phyloP scores from a whole-genome alignment of 1,284 basidiomycete species.

The Leccinum fallax region DNA sequence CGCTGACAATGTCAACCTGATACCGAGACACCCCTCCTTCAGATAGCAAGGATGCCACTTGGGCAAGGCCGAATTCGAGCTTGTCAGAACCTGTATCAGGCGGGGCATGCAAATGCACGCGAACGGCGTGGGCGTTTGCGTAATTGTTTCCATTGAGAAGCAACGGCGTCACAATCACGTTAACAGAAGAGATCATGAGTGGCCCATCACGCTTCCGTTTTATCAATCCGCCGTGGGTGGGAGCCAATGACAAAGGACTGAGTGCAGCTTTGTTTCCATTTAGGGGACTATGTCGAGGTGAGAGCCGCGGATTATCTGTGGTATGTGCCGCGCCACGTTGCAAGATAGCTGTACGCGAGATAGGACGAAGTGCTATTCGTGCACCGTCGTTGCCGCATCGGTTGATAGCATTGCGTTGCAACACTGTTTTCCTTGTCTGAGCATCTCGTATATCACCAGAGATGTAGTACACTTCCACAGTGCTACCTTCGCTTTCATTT shows the following conservation, averaged over 20 bases:
- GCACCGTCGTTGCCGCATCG: slow-evolving; percentile 59
- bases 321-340: slow-evolving; percentile 31
- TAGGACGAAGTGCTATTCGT: slow-evolving; percentile 54
- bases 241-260: slow-evolving; percentile 26
- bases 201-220: slow-evolving; percentile 53
- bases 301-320: slow-evolving; percentile 25
- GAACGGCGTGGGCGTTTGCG: slow-evolving; percentile 59
- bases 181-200: slow-evolving; percentile 63
- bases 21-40: slow-evolving; percentile 33
- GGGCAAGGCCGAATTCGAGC: slow-evolving; percentile 77
- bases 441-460: slow-evolving; percentile 59
- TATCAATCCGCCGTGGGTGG: slow-evolving; percentile 23
- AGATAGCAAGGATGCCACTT: slow-evolving; percentile 30
- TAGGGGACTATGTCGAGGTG: slow-evolving; percentile 39
- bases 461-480: slow-evolving; percentile 62
- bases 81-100: slow-evolving; percentile 59
- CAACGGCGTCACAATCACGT: slow-evolving; percentile 56
- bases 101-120: slow-evolving; percentile 56
- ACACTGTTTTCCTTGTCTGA: slow-evolving; percentile 59
- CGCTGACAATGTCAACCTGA: slow-evolving; percentile 56
- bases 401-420: slow-evolving; percentile 58
- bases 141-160: slow-evolving; percentile 32
- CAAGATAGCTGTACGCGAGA: slow-evolving; percentile 31
- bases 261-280: slow-evolving; percentile 18
- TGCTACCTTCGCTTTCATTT: slow-evolving; percentile 53